Evolutionary conservation across 306 rosid genomes (phyloP).

Genomic region (Castanea sativa): DNA sequence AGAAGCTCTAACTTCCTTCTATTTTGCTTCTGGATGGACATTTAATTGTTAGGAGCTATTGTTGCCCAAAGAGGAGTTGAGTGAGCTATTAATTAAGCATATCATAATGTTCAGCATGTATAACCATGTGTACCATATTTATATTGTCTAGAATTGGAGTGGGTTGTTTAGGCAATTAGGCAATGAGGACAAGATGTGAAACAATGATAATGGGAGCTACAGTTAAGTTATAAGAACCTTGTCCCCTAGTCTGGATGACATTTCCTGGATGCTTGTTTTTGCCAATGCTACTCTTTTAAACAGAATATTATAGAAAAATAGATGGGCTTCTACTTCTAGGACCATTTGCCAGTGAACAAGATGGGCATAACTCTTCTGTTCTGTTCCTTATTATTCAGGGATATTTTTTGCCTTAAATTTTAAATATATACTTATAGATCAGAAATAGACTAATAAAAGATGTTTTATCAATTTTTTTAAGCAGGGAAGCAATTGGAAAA

Average conservation of each 20-base stretch:
- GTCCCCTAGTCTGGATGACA: not conserved
- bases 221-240: not conserved
- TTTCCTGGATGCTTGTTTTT: not conserved
- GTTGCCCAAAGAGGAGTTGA: not conserved
- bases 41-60: not conserved
- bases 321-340: not conserved
- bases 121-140: not conserved
- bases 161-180: not conserved
- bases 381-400: not conserved
- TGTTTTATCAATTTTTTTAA: not conserved
- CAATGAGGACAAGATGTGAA: not conserved
- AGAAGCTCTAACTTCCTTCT: not conserved
- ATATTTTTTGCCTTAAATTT: not conserved
- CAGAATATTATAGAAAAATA: not conserved
- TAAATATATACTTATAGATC: not conserved
- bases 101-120: not conserved
- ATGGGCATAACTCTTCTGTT: not conserved
- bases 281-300: not conserved
- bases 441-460: not conserved
- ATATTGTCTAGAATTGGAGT: not conserved
- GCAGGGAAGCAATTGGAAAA: slow-evolving; percentile 58
- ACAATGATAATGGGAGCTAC: not conserved
- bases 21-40: not conserved
- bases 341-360: not conserved
- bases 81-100: not conserved